Evolutionary conservation across 2,329 filamentous ascomycete species (phyloP), one percentile per base, ranked within the genome.

Genomic region (Fusarium sp.): DNA sequence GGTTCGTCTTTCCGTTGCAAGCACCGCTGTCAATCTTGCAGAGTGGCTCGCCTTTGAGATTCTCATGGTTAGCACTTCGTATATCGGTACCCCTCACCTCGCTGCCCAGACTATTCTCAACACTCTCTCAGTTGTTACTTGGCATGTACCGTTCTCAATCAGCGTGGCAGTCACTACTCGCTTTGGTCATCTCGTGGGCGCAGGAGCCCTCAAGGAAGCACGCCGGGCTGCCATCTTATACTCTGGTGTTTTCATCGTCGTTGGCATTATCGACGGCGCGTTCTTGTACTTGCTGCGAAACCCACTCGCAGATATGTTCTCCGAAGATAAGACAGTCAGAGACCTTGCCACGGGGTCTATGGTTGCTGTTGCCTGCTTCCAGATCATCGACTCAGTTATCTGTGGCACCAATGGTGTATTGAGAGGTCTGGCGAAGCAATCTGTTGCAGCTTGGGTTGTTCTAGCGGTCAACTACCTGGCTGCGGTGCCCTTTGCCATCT

Each of bases 11-110:
- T 81, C 80, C 11, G 51, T 77, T n/a, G 79, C 81, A 4, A 80
- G 81, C 4, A 76, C 77, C 5, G 74, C 76, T 4, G 78, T 82
- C n/a, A 80, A 79, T 37, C 52, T 81, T n/a, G 80, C 78, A 4
- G 80, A 82, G 71, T 82, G 80, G 80, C 76, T 75, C 23, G 80
- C 80, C 10, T 80, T 79, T 51, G 80, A 82, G 72, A 76, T 83
- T n/a, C 69, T 83, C 18, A 82, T 80, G 18, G 76, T 84, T 35
- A 80, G 80, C 67, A 80, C 82, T 4, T 81, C 80, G 8, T 82
- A 82, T 68, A 74, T 83, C 35, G 77, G 77, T 63, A 82, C 80
- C 6, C 74, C 73, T 10, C 77, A 82, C 43, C 74, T 82, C 9
- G 80, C 80, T 7, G 79, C 80, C 5, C 80, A 82, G 60, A 78